These are phyloP conservation scores for Balamuthia mandrillaris DNA, from an alignment of 208 protist genomes.

Conservation along the genomic window DNA sequence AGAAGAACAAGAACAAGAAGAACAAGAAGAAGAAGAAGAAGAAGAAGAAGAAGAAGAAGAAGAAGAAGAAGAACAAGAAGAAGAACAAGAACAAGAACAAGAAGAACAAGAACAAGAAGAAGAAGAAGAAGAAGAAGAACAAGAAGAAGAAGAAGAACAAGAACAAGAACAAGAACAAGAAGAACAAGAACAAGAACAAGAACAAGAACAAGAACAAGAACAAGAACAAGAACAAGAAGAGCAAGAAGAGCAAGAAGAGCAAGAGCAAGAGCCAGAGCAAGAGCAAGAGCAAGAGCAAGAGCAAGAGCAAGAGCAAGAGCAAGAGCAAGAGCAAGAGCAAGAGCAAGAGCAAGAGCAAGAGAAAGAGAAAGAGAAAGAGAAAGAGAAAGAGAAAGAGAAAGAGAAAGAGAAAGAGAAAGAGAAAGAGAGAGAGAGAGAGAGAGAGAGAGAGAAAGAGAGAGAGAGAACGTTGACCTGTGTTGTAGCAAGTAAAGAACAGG, in stretches of 20 bases:
- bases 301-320: not conserved
- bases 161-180: not conserved
- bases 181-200: not conserved
- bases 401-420: not conserved
- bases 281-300: not conserved
- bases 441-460: not conserved
- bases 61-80: not conserved
- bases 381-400: not conserved
- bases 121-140: not conserved
- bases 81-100: not conserved
- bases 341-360: not conserved
- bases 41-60: not conserved
- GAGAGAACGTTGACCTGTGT: not conserved
- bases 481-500: constrained; percentile 15
- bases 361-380: not conserved
- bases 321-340: not conserved
- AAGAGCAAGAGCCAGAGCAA: not conserved
- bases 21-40: not conserved
- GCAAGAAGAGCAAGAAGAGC: not conserved
- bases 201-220: too few species aligned
- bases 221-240: too few species aligned
- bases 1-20: not conserved
- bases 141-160: not conserved
- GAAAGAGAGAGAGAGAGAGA: not conserved
- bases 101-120: not conserved